A percentile compares a stretch with the other conserved stretches of the same genome.
Conservation (phyloP, 1,139 yeast species). For the Geotrichum phurueaensis region DNA sequence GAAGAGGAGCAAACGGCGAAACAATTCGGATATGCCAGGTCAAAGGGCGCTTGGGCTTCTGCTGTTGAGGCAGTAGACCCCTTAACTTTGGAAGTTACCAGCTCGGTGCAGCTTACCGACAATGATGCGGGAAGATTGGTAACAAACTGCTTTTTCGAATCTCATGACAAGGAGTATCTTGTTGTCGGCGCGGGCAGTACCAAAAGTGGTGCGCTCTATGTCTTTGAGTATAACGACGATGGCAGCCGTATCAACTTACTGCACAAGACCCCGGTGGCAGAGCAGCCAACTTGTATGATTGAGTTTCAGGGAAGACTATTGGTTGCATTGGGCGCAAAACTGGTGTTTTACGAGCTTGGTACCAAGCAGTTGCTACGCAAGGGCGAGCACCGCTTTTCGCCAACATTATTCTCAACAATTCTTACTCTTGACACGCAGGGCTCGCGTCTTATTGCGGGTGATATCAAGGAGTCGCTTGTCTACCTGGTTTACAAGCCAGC, state of each 20-base stretch:
- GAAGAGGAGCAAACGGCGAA: conserved; percentile 35
- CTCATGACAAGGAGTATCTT: conserved; percentile 38
- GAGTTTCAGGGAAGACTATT: conserved; percentile 58
- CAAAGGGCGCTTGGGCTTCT: conserved; percentile 42
- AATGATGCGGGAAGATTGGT: conserved; percentile 43
- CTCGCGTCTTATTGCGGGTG: conserved; percentile 61
- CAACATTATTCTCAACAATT: conserved; percentile 38
- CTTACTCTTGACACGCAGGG: conserved; percentile 51
- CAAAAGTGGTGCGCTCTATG: conserved; percentile 38
- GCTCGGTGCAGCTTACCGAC: conserved; percentile 40
- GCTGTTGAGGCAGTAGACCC: conserved; percentile 50
- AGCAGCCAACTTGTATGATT: conserved; percentile 45
- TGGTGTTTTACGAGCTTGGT: conserved; percentile 71
- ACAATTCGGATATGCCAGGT: conserved; percentile 39
- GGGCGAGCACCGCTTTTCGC: conserved; percentile 33
- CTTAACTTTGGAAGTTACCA: conserved; percentile 36
- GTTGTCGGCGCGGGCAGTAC: conserved; percentile 45
- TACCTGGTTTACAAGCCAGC: conserved; percentile 48
- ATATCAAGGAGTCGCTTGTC: conserved; percentile 56
- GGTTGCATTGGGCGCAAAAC: conserved; percentile 48
- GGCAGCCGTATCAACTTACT: conserved; percentile 43
- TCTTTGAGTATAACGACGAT: conserved; percentile 41
- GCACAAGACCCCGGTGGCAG: conserved; percentile 58
- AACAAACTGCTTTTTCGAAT: conserved; percentile 36
- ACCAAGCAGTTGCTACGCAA: conserved; percentile 71